Evolutionary conservation across 2,329 filamentous ascomycete species (phyloP).

Genomic region (Aspergillus oerlinghausenensis): DNA sequence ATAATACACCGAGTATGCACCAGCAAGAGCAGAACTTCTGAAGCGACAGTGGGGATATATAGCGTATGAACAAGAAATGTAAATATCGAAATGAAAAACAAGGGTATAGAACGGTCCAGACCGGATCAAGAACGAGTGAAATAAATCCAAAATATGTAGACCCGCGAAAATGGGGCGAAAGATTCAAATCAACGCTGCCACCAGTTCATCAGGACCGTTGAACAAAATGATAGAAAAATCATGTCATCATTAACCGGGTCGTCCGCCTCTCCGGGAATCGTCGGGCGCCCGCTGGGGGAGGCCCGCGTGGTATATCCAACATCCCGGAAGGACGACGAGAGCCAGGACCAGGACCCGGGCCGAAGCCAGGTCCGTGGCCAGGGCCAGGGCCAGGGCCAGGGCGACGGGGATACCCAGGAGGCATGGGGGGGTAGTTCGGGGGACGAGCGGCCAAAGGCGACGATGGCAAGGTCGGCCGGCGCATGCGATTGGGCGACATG

Average conservation of each 20-base stretch:
- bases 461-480: constrained; percentile 28
- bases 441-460: constrained; percentile 30
- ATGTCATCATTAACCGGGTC: constrained; percentile 47
- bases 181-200: background rate
- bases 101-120: constrained; percentile 1
- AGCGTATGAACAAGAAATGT: background rate
- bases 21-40: background rate
- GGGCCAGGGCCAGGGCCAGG: constrained; percentile 6
- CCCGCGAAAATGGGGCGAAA: background rate
- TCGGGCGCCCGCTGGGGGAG: constrained; percentile 27
- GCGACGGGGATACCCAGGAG: constrained; percentile 10
- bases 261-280: constrained; percentile 47
- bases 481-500: constrained; percentile 33
- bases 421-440: constrained; percentile 18
- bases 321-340: constrained; percentile 17
- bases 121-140: background rate
- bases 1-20: background rate
- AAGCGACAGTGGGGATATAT: background rate
- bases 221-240: constrained; percentile 17
- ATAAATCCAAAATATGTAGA: background rate
- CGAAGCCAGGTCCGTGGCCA: constrained; percentile 7
- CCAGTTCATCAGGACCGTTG: background rate
- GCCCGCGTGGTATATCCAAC: constrained; percentile 20
- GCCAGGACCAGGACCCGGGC: constrained; percentile 16
- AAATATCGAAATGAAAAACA: background rate